phyloP scores from a whole-genome alignment of 2,329 filamentous ascomycete species.

The Pyricularia sp. region DNA sequence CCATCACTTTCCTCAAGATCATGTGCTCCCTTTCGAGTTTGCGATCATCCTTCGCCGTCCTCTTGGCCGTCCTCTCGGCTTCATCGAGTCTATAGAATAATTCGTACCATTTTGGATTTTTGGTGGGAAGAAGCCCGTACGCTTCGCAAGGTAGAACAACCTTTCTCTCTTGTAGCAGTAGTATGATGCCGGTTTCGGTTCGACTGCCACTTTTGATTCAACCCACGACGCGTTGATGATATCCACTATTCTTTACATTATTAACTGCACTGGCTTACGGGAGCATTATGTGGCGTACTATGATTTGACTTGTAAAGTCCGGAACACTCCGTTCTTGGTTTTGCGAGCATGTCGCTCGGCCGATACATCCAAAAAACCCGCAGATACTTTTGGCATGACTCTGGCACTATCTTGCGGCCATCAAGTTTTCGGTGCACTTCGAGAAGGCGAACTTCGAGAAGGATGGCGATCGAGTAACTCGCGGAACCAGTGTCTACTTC shows the following conservation, averaged over 20 bases:
- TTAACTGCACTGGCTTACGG: not conserved
- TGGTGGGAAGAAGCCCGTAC: not conserved
- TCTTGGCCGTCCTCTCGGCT: not conserved
- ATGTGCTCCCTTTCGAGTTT: not conserved
- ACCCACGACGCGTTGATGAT: not conserved
- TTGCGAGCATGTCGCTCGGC: not conserved
- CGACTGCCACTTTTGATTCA: not conserved
- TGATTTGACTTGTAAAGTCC: not conserved
- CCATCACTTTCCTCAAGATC: not conserved
- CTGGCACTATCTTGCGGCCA: no score
- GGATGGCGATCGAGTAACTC: not conserved
- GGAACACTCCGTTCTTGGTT: not conserved
- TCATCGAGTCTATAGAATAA: not conserved
- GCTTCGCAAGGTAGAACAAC: not conserved
- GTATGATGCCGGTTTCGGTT: not conserved
- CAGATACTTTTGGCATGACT: not conserved
- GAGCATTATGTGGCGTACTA: not conserved
- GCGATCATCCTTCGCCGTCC: not conserved
- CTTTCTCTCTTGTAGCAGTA: not conserved
- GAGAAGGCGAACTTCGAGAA: not conserved
- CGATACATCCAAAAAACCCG: not conserved
- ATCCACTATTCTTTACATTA: not conserved
- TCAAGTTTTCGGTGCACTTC: no score
- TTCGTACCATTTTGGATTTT: not conserved
- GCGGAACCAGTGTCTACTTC: not conserved